Evolutionary conservation across 139 green algal species (phyloP), one percentile per base, ranked within the genome.

Genomic region (Prasinococcaceae sp.): DNA sequence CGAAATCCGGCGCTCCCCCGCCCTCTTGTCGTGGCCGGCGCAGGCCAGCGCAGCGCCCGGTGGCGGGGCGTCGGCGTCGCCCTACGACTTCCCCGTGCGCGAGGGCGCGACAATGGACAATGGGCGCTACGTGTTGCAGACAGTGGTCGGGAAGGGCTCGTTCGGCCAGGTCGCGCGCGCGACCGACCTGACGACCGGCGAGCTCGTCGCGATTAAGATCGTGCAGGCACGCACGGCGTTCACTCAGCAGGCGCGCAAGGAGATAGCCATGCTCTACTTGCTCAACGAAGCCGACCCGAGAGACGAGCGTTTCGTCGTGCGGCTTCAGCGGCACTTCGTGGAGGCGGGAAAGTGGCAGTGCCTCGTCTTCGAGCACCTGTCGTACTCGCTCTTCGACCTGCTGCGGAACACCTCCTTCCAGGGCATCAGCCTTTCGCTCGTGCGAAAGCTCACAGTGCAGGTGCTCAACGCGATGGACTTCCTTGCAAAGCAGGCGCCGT

Each of bases 171-270:
- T 98, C 39, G 82, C 81, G 26, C 52, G 74, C 43, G 92, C 81
- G 45, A 64, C 55, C 23, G 73, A 56, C 24, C 69, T 73, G 25
- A 70, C 77, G 26, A 72, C 57, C 9, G 63, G 60, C 14, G 57
- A 69, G 24, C 17, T 55, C 4, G 74, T 85, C 20, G 84, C 84
- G 3, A 73, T 94, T 16, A 95, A 97, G 77, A 83, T 98, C 6
- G 94, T 98, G 65, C 97, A 98, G 73, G 95, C 95, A 64, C 90
- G 94, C 70, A 69, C 78, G 0, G 90, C 90, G 4, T 98, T 96
- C 70, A 93, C 83, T 62, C 79, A 93, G 51, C 86, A 95, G 69
- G 83, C 82, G 1, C 64, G 74, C 20, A 70, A 89, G 46, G 82
- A 92, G 67, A 76, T 97, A 22, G 83, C 81, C 35, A 77, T 99